These are phyloP conservation scores for Cornus suecica DNA, from an alignment of 148 eudicot species.

Conservation along the genomic window DNA sequence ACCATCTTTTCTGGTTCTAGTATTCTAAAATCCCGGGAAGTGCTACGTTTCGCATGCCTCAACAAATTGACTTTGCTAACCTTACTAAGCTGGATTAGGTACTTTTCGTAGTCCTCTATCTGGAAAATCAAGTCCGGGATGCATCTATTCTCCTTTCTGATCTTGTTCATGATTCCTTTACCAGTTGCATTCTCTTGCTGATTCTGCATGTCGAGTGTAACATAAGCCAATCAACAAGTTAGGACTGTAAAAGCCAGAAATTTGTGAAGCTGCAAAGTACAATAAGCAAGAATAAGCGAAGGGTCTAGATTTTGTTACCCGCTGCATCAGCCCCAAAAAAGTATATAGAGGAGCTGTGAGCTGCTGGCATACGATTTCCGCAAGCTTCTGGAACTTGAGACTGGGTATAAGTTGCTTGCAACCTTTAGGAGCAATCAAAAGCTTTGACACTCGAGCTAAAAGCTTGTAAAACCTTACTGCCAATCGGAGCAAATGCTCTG, in stretches of 20 bases:
- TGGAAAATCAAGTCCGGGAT: slow-evolving; percentile 63
- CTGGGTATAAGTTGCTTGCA: slow-evolving; percentile 48
- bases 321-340: slow-evolving; percentile 42
- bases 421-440: slow-evolving; percentile 48
- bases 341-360: slow-evolving; percentile 52
- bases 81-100: slow-evolving; percentile 58
- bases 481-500: slow-evolving; percentile 46
- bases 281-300: background rate
- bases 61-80: slow-evolving; percentile 45
- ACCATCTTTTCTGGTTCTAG: slow-evolving; percentile 20
- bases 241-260: background rate
- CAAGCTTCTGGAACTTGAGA: slow-evolving; percentile 44
- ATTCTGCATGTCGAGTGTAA: slow-evolving; percentile 25
- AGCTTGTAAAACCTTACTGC: slow-evolving; percentile 53
- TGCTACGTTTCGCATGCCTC: slow-evolving; percentile 66
- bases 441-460: slow-evolving; percentile 50
- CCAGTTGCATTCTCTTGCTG: slow-evolving; percentile 38
- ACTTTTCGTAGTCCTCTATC: slow-evolving; percentile 59
- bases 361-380: slow-evolving; percentile 52
- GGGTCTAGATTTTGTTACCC: slow-evolving; percentile 23
- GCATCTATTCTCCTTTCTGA: slow-evolving; percentile 62
- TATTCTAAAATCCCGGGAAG: slow-evolving; percentile 54
- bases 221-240: slow-evolving; percentile 6
- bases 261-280: background rate
- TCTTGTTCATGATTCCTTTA: slow-evolving; percentile 46